Evolutionary conservation across 1,139 yeast genomes (phyloP), one percentile per base, ranked within the genome.

Genomic region (Nakaseomyces delphensis): DNA sequence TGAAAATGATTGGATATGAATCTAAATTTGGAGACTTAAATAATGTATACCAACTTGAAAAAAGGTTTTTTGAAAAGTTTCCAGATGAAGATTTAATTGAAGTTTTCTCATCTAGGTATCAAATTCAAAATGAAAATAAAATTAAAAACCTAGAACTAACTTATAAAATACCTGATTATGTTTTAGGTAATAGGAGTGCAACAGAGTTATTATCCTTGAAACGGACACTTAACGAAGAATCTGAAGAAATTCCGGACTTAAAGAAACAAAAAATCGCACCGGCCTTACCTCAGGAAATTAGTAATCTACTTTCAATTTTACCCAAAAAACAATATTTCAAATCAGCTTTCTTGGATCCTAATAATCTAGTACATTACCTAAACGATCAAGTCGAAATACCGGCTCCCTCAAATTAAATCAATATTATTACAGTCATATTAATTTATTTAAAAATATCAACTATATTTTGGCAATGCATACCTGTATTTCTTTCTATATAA

Each of bases 41-140:
- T 38, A 82, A 85, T 11, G 78, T 86, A 3, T 67, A 73, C 42
- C 72, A 76, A 46, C 70, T 89, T 38, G 89, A 83, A 48, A 70
- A 69, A 42, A 72, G 94, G 45, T 87, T 74, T 59, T 68, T 72
- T 33, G 80, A 77, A 47, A 65, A 72, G 36, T 86, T 83, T 59
- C 85, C 89, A 0, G 73, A 77, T 11, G 77, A 76, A 40, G 51
- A 57, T 23, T 45, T 52, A 38, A 52, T 65, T 11, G 55, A 54
- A 31, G 42, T 57, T 6, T 67, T 67, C 48, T 64, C 70, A 2
- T 62, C 62, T 38, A 73, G 77, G 20, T 65, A 64, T 43, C 52
- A 58, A 15, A 47, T 59, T 24, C 63, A 58, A 45, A 45, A 50
- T 40, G 52, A 49, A 15, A 58, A 59, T 38, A 36, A 57, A 44